These are phyloP conservation scores for Kodamaea lidongshanica DNA, from an alignment of 805 yeast genomes.

Conservation along the genomic window DNA sequence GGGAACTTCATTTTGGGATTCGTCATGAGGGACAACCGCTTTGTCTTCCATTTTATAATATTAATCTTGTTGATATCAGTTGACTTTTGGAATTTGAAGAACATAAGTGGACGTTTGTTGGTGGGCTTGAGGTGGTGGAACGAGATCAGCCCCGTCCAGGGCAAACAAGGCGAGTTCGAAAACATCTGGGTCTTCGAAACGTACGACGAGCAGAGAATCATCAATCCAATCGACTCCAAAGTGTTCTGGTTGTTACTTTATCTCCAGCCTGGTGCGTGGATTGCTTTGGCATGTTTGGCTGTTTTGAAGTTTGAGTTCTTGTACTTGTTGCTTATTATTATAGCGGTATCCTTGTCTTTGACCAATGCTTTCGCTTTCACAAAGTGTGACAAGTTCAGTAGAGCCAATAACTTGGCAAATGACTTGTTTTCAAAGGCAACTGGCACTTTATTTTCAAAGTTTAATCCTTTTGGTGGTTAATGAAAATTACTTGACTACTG, in stretches of 20 bases:
- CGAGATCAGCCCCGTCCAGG: conserved; percentile 43
- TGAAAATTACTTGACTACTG: background rate
- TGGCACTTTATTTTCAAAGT: conserved; percentile 39
- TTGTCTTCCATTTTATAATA: conserved; percentile 68
- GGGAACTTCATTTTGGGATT: conserved; percentile 59
- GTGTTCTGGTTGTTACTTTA: conserved; percentile 82
- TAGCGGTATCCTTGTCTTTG: conserved; percentile 65
- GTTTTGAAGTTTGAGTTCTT: conserved; percentile 70
- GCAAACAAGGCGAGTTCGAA: conserved; percentile 51
- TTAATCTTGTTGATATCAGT: conserved; percentile 73
- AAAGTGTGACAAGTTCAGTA: conserved; percentile 86
- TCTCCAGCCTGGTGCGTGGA: conserved; percentile 71
- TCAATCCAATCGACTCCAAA: conserved; percentile 88
- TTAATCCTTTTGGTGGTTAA: conserved; percentile 34
- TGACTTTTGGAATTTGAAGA: conserved; percentile 92
- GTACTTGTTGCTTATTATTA: conserved; percentile 53
- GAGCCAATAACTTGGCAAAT: conserved; percentile 63
- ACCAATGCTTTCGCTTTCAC: conserved; percentile 90
- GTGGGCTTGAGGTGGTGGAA: conserved; percentile 99
- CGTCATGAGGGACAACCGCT: conserved; percentile 34
- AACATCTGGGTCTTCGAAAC: conserved; percentile 85
- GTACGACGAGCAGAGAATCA: conserved; percentile 62
- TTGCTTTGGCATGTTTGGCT: conserved; percentile 67
- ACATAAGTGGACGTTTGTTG: conserved; percentile 79
- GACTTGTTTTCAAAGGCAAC: conserved; percentile 51